Base-by-base conservation (phyloP, 208 protist genomes). In the Acanthamoeba triangularis region DNA sequence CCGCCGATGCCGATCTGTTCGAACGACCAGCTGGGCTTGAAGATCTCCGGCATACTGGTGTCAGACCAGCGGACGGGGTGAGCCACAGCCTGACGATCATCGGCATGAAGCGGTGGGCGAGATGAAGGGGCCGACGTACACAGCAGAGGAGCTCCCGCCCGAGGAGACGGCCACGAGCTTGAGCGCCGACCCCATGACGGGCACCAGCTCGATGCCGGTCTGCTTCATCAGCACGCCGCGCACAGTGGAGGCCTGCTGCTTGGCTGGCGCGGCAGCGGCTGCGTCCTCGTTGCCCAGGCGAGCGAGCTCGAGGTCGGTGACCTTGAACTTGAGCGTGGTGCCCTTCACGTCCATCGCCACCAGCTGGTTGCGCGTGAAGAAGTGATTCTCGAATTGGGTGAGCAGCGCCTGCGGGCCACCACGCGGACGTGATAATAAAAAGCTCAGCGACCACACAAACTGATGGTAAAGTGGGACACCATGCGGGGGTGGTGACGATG, bases 1-100 rank as follows among this genome's bases (percentile, higher is more conserved):
- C 99, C 99, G 88, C 98, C 99, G 95, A 99, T 99, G 88, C 99
- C 99, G 25, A 99, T 97, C 82, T 97, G 97, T 96, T 99, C 98
- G 56, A 99, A 97, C 90, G 98, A 96, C 96, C 98, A 99, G 92
- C 98, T 97, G 88, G 97, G 96, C 78, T 98, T 96, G 54, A 98
- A 96, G 80, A 98, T 65, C n/a, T 63, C 80, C 0, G 49, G 49
- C 52, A 54, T 35, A 2, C 69, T 80, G 65, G 8, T 7, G 52
- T 20, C 25, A 10, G 10, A 23, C 20, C 72, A 11, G 18, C 20
- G 41, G 14, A 44, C 28, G n/a, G 72, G 14, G 41, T 52, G 30
- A 20, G 18, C 14, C 20, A 82, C 41, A 47, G 41, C 41, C 41
- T 6, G 8, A 11, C 41, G 41, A 47, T 47, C 5, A 47, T 11